Conservation (phyloP, 2,329 filamentous ascomycete species). For the Gaeumannomyces tritici region DNA sequence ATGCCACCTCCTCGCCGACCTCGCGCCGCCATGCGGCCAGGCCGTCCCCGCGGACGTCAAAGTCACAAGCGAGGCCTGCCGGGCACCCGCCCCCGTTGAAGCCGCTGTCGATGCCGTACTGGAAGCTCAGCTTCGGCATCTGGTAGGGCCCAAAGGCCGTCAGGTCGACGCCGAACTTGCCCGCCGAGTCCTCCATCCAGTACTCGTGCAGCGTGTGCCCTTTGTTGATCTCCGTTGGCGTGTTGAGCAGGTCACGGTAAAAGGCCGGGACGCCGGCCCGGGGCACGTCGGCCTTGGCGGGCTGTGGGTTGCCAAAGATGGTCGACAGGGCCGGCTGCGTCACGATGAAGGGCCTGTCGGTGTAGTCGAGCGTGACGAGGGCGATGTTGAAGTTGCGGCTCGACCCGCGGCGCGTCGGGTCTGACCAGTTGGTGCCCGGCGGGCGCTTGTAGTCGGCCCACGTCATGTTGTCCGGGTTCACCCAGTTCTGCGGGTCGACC, state of each 20-base stretch:
- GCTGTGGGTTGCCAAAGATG: constrained; percentile 39
- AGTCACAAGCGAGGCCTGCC: constrained; percentile 26
- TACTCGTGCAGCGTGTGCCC: constrained; percentile 45
- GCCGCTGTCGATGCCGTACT: constrained; percentile 38
- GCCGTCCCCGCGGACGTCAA: constrained; percentile 38
- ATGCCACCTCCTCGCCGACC: constrained; percentile 37
- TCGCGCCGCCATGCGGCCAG: constrained; percentile 38
- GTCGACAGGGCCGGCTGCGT: constrained; percentile 33
- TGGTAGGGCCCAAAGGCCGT: constrained; percentile 41
- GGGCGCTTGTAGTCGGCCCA: constrained; percentile 37
- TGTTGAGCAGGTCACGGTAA: constrained; percentile 41
- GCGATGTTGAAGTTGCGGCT: constrained; percentile 46
- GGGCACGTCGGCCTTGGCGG: constrained; percentile 26
- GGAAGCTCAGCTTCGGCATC: constrained; percentile 35
- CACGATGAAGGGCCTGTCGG: constrained; percentile 37
- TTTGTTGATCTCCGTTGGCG: constrained; percentile 35
- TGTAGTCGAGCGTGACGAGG: constrained; percentile 41
- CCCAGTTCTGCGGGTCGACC: constrained; percentile 41
- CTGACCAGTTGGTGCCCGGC: constrained; percentile 37
- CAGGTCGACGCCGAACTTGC: constrained; percentile 41
- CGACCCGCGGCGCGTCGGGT: constrained; percentile 31
- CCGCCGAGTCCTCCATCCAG: constrained; percentile 46
- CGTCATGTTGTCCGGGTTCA: constrained; percentile 44
- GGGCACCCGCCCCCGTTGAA: constrained; percentile 41
- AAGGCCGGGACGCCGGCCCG: constrained; percentile 37